Evolutionary conservation across 805 yeast species (phyloP).

Genomic region (Cyberlindnera nakhonratchasimensis): DNA sequence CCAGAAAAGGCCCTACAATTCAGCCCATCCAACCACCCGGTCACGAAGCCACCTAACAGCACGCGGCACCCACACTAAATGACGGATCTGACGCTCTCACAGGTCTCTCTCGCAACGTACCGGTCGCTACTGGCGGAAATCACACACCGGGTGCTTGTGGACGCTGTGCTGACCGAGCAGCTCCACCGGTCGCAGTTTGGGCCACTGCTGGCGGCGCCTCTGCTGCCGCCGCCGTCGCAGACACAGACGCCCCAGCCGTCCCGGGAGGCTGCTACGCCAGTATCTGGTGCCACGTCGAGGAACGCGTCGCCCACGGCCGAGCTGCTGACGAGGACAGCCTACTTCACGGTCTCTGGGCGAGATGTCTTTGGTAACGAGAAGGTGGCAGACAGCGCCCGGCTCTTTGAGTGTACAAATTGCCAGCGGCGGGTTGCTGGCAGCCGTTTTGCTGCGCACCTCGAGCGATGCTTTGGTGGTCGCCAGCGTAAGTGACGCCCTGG

Average conservation of each 20-base stretch:
- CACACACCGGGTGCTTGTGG: conserved; percentile 16
- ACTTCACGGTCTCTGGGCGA: conserved; percentile 19
- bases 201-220: conserved; percentile 9
- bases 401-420: conserved; percentile 79
- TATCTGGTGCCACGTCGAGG: conserved; percentile 12
- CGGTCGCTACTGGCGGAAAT: conserved; percentile 6
- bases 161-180: conserved; percentile 14
- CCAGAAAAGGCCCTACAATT: no score
- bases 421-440: conserved; percentile 85
- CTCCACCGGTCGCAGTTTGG: conserved; percentile 14
- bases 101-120: conserved; percentile 9
- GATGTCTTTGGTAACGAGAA: conserved; percentile 54
- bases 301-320: conserved; percentile 21
- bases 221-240: conserved; percentile 6
- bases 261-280: no score
- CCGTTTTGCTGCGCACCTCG: conserved; percentile 89
- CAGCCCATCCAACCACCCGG: no score
- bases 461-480: conserved; percentile 81
- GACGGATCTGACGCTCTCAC: conserved; percentile 14
- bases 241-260: conserved; percentile 7
- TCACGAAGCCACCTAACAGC: no score
- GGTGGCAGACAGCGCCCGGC: conserved; percentile 47
- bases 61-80: no score
- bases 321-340: conserved; percentile 18
- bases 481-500: conserved; percentile 34